Conservation (phyloP, 352 stramenopile genomes). For the Phytophthora ramorum region DNA sequence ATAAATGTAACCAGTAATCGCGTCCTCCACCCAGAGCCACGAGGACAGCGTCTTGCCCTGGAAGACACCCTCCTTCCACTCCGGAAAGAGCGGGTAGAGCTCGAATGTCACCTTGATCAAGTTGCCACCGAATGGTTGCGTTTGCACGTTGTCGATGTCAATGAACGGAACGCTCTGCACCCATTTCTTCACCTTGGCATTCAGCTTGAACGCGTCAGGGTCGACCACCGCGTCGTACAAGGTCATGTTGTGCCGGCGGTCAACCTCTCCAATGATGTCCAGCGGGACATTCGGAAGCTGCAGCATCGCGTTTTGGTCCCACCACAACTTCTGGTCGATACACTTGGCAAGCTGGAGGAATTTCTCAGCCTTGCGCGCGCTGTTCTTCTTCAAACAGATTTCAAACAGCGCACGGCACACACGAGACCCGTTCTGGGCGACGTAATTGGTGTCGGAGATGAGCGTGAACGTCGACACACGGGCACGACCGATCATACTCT, state of each 20-base stretch:
- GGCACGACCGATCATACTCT: constrained; percentile 79
- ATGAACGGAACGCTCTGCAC: constrained; percentile 71
- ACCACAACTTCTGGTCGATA: constrained; percentile 98
- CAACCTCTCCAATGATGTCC: constrained; percentile 89
- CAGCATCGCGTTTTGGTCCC: constrained; percentile 94
- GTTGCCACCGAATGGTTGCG: constrained; percentile 96
- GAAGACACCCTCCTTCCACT: constrained; percentile 74
- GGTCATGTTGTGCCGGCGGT: constrained; percentile 70
- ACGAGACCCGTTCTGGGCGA: constrained; percentile 98
- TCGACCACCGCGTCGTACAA: constrained; percentile 65
- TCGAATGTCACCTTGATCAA: constrained; percentile 95
- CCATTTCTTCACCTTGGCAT: constrained; percentile 74
- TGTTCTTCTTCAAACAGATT: constrained; percentile 95
- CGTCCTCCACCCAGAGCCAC: constrained; percentile 99
- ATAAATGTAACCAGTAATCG: constrained; percentile 92
- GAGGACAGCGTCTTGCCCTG: constrained; percentile 80
- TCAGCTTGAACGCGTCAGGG: constrained; percentile 49
- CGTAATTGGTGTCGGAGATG: constrained; percentile 99
- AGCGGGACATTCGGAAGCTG: constrained; percentile 92
- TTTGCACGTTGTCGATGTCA: constrained; percentile 65
- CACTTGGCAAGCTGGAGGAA: constrained; percentile 97
- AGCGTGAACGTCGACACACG: constrained; percentile 97
- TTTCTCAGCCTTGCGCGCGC: constrained; percentile 87
- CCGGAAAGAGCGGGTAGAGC: constrained; percentile 65
- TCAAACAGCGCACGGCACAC: constrained; percentile 99